A percentile compares a stretch with the other conserved stretches of the same genome.
Conservation (phyloP, 768 basidiomycete genomes). For the Phylloporus rhodoxanthus region DNA sequence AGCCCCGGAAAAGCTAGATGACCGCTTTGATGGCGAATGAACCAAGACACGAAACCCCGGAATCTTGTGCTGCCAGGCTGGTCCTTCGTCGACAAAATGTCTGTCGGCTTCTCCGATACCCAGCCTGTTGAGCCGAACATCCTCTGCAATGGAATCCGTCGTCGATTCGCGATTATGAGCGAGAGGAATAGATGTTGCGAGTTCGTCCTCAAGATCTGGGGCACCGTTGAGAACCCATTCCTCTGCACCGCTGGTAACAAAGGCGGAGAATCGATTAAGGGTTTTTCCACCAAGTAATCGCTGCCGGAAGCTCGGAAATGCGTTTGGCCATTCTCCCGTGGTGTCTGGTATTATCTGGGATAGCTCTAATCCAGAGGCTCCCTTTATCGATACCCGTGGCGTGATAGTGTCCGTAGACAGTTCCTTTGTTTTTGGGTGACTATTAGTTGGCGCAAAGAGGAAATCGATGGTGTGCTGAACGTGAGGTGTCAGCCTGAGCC, state of each 20-base stretch:
- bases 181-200: slow-evolving; percentile 13
- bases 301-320: slow-evolving; percentile 63
- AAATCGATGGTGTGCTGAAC: slow-evolving; percentile 64
- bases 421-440: slow-evolving; percentile 22
- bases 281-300: slow-evolving; percentile 73
- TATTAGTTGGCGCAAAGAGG: slow-evolving; percentile 40
- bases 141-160: slow-evolving; percentile 38
- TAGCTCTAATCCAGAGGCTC: slow-evolving; percentile 20
- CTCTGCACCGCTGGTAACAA: slow-evolving; percentile 82
- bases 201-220: slow-evolving; percentile 27
- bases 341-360: slow-evolving; percentile 53
- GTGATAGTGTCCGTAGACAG: slow-evolving; percentile 45
- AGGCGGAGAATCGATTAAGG: slow-evolving; percentile 79
- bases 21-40: slow-evolving; percentile 74
- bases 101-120: slow-evolving; percentile 55
- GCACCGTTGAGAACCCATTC: slow-evolving; percentile 73
- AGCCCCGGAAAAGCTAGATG: slow-evolving; percentile 58
- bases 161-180: slow-evolving; percentile 27
- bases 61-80: slow-evolving; percentile 67
- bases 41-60: slow-evolving; percentile 70
- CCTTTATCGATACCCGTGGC: slow-evolving; percentile 36
- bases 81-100: slow-evolving; percentile 67
- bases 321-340: slow-evolving; percentile 60
- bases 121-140: slow-evolving; percentile 33
- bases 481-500: background rate